Percentiles rank a stretch among this genome's conserved stretches.
phyloP scores from a whole-genome alignment of 2,329 filamentous ascomycete genomes.

The Aspergillus cejpii region DNA sequence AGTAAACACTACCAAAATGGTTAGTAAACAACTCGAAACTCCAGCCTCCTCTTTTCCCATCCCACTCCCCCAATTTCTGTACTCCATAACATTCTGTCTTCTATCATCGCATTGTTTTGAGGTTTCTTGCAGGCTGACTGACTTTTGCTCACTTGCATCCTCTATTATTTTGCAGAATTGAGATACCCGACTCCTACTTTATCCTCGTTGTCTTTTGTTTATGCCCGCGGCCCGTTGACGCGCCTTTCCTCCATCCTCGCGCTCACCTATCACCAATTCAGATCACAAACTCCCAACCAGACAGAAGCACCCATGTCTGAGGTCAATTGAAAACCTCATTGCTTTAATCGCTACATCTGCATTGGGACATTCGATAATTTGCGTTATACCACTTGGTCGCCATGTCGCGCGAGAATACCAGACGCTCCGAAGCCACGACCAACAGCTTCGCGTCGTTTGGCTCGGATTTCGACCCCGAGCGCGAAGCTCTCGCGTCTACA shows the following conservation, averaged over 20 bases:
- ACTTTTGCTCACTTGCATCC: too few species aligned
- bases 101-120: neutral
- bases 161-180: neutral
- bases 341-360: neutral
- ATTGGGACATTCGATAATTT: constrained; percentile 1
- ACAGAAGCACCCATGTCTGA: neutral
- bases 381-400: constrained; percentile 3
- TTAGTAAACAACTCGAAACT: constrained; percentile 18
- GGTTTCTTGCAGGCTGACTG: neutral
- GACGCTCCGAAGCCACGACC: constrained; percentile 12
- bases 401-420: constrained; percentile 19
- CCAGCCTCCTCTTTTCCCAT: constrained; percentile 19
- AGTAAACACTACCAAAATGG: too few species aligned
- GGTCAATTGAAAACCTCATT: neutral
- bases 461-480: constrained; percentile 40
- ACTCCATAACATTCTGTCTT: too few species aligned
- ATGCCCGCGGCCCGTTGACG: neutral
- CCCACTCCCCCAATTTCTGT: neutral
- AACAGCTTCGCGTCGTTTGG: constrained; percentile 27
- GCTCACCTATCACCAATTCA: neutral
- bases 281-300: neutral
- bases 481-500: constrained; percentile 39
- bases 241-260: neutral
- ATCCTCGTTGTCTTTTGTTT: neutral
- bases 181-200: neutral